phyloP scores from a whole-genome alignment of 2,329 filamentous ascomycete species.

The Hymenoscyphus linearis region DNA sequence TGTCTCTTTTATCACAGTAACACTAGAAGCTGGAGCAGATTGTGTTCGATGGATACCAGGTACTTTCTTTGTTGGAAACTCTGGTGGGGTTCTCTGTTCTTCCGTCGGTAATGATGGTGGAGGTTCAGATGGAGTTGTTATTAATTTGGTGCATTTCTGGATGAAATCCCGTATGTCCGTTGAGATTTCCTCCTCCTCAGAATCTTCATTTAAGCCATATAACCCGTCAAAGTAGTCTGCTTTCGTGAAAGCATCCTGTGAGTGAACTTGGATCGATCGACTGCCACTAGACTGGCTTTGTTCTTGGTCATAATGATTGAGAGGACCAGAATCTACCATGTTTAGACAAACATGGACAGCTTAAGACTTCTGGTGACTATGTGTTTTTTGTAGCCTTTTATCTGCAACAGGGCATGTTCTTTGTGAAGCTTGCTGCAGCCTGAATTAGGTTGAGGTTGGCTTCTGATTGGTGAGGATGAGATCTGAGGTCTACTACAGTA shows the following conservation, averaged over 20 bases:
- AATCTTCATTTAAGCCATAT: neutral
- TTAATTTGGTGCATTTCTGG: neutral
- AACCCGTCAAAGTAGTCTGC: neutral
- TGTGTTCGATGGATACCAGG: slow-evolving; percentile 20
- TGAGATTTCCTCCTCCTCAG: neutral
- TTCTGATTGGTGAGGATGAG: neutral
- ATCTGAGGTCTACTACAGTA: neutral
- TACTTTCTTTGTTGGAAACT: slow-evolving; percentile 13
- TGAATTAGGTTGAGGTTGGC: neutral
- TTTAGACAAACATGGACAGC: neutral
- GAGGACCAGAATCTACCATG: neutral
- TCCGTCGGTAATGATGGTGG: neutral
- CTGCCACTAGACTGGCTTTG: neutral
- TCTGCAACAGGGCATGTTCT: neutral
- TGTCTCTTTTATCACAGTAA: slow-evolving; percentile 13
- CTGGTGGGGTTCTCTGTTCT: neutral
- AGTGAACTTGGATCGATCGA: neutral
- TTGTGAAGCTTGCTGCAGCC: neutral
- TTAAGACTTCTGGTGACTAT: neutral
- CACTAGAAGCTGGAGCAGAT: slow-evolving; percentile 21
- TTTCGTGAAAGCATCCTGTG: neutral
- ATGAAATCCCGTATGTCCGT: neutral
- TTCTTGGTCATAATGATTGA: neutral
- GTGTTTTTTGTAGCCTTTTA: neutral
- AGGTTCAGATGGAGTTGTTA: neutral